Percentiles rank a stretch among this genome's conserved stretches.
phyloP scores from a whole-genome alignment of 2,329 filamentous ascomycete genomes.

The Claviceps humidiphila region DNA sequence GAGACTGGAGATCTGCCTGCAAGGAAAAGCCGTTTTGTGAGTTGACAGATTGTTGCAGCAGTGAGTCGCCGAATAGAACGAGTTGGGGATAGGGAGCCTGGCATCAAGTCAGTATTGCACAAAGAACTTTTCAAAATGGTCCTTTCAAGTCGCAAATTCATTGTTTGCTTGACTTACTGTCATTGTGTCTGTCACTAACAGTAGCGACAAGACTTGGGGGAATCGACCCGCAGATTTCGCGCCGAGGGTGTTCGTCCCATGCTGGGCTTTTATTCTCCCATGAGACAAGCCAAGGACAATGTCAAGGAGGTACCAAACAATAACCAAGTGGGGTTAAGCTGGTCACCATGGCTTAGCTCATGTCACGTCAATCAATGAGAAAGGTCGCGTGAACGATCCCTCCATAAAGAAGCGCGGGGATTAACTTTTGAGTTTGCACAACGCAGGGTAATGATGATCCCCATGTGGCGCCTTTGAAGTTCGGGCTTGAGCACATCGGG shows the following conservation, averaged over 20 bases:
- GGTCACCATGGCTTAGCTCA: not conserved
- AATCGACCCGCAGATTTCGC: no score
- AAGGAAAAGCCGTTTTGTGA: slow-evolving; percentile 60
- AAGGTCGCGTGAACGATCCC: not conserved
- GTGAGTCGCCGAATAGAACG: slow-evolving; percentile 80
- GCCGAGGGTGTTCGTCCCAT: not conserved
- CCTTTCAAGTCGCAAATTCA: not conserved
- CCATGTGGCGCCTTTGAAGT: no score
- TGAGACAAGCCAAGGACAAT: not conserved
- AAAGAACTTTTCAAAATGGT: not conserved
- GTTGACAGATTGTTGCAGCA: slow-evolving; percentile 57
- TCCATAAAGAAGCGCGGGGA: not conserved
- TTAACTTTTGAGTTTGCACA: no score
- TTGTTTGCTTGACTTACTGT: slow-evolving; percentile 9
- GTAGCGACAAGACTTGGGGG: not conserved
- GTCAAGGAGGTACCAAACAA: not conserved
- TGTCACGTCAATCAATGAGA: not conserved
- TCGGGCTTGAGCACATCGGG: no score
- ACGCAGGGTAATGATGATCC: no score
- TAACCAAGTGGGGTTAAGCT: not conserved
- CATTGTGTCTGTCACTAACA: slow-evolving; percentile 6
- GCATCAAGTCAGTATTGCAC: not conserved
- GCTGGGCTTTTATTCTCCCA: not conserved
- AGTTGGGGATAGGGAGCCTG: slow-evolving; percentile 49
- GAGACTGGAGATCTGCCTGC: slow-evolving; percentile 54